These are phyloP conservation scores for Diutina mesorugosa DNA, from an alignment of 1,139 yeast genomes.

Conservation along the genomic window DNA sequence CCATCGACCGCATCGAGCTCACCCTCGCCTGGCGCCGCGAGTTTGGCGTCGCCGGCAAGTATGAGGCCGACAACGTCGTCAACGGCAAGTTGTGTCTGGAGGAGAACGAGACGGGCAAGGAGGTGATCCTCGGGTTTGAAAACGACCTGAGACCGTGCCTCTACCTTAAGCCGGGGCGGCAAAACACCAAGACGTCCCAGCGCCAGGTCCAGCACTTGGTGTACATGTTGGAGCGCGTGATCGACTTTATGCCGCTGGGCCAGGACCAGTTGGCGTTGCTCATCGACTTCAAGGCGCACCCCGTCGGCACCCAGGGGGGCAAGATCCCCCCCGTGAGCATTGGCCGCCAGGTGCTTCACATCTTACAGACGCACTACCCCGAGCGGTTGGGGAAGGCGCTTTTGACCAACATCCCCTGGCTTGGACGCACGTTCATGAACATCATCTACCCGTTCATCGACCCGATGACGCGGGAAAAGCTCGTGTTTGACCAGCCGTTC, in stretches of 20 bases:
- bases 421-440: constrained; percentile 83
- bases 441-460: constrained; percentile 90
- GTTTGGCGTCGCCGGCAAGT: constrained; percentile 50
- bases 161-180: constrained; percentile 36
- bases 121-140: constrained; percentile 33
- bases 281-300: constrained; percentile 26
- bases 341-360: constrained; percentile 63
- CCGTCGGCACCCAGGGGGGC: constrained; percentile 35
- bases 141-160: constrained; percentile 35
- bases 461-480: constrained; percentile 84
- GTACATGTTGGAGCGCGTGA: constrained; percentile 35
- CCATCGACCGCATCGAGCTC: constrained; percentile 59
- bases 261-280: constrained; percentile 34
- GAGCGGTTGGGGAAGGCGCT: constrained; percentile 88
- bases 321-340: constrained; percentile 78
- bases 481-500: constrained; percentile 84
- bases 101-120: constrained; percentile 36
- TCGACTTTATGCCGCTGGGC: constrained; percentile 37
- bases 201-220: constrained; percentile 37
- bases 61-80: constrained; percentile 20
- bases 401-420: constrained; percentile 84
- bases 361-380: constrained; percentile 90
- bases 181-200: constrained; percentile 30
- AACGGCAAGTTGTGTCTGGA: constrained; percentile 8
- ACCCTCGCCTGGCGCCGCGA: constrained; percentile 88